Evolutionary conservation across 2,329 filamentous ascomycete genomes (phyloP), one percentile per base, ranked within the genome.

Genomic region (Neofusicoccum parvum): DNA sequence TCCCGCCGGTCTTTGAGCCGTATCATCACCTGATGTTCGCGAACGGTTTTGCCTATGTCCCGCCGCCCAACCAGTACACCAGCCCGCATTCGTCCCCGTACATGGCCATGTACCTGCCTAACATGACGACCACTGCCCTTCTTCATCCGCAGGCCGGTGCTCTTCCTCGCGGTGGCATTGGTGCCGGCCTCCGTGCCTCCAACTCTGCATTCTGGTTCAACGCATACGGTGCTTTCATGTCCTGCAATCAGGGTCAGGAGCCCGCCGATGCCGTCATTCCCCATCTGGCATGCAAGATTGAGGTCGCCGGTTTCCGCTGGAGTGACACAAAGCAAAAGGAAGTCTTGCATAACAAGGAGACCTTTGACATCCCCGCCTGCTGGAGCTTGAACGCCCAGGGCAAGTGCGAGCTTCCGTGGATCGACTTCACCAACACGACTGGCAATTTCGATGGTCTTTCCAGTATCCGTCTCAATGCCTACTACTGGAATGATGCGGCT

Each of bases 21-120:
- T 84, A 84, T 68, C 79, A 82, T 64, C 82, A 85, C 69, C 77
- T 85, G 54, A 80, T 79, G 70, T 85, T 83, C 73, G 81, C 81
- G 48, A 77, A 81, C 64, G 83, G 83, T 23, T 85, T 80, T 72
- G 78, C 80, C 3, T 83, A 84, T 69, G 78, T 81, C 37, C 80
- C 81, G 3, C 77, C 79, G 45, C 78, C 79, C 46, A 76, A 73
- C 64, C 76, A 80, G 66, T 80, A 81, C 9, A 84, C 80, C 67
- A 70, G 74, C 12, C 78, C 83, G 3, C 71, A 77, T 1, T 84
- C 82, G 12, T 72, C 77, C 15, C 82, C 82, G 1, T 79, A 81
- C 59, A 72, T 84, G 2, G 82, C 80, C 20, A 80, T 83, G 67
- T 84, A 81, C 72, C 70, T 82, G 41, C 79, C 80, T 12, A 72